phyloP scores from a whole-genome alignment of 495 filamentous ascomycete genomes.

The Jackrogersella multiformis region DNA sequence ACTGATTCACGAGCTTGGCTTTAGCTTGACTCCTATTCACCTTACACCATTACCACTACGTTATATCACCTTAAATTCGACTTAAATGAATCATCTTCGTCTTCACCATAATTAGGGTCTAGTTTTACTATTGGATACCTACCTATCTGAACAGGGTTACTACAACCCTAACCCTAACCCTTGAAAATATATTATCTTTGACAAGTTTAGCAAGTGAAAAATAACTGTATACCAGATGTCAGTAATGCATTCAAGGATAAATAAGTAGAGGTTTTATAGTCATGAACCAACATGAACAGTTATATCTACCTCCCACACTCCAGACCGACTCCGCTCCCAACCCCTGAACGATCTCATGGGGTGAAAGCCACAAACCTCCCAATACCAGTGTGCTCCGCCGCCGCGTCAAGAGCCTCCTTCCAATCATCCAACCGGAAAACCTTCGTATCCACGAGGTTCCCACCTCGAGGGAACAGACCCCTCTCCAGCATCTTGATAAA shows the following conservation, averaged over 20 bases:
- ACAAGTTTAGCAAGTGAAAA: too few relatives aligned
- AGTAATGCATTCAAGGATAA: too few relatives aligned
- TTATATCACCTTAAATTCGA: not conserved
- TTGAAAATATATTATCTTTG: too few relatives aligned
- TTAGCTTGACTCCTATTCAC: not conserved
- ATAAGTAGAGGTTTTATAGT: not conserved
- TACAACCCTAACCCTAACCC: not conserved
- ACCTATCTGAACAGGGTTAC: too few relatives aligned
- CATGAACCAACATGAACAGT: not conserved
- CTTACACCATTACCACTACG: not conserved
- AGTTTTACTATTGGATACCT: not conserved
- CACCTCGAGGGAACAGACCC: conserved; percentile 45
- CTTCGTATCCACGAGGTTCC: conserved; percentile 44
- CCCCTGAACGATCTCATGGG: conserved; percentile 10
- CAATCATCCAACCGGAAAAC: conserved; percentile 44
- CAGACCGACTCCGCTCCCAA: not conserved
- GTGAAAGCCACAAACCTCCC: conserved; percentile 40
- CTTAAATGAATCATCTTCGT: not conserved
- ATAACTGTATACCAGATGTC: not conserved
- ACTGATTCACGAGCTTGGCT: not conserved
- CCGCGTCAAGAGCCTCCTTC: conserved; percentile 46
- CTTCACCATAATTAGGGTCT: not conserved
- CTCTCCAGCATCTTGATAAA: conserved; percentile 47
- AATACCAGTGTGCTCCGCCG: conserved; percentile 43
- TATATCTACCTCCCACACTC: not conserved